Base-by-base conservation (phyloP, 352 stramenopile species). In the Pythium dissotocum region DNA sequence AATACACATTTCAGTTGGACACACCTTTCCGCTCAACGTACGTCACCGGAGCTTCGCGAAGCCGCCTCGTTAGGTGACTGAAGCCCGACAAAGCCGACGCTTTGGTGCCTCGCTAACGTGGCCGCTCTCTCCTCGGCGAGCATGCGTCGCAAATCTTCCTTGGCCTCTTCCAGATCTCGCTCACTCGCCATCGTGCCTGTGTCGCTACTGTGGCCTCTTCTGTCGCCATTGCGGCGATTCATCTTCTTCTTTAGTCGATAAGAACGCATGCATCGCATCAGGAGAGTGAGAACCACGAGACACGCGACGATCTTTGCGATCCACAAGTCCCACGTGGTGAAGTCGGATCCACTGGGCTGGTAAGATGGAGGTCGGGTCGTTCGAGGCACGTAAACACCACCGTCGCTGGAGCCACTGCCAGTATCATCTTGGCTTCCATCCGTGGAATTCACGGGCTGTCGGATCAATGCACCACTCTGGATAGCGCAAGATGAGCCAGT, bases 141-240 rank as follows among this genome's bases (percentile, higher is more conserved):
- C 48, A 58, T 58, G 32, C 18, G 32, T 21, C 59, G 59, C 12
- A 58, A 13, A 6, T 54, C 59, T n/a, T 35, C 32, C 9, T 54
- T 58, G 32, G 21, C n/a, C 18, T 66, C 60, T 24, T 66, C 60
- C 9, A 66, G 35, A 16, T 66, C 60, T n/a, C 36, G 49, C 60
- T 66, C 60, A 35, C 60, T 66, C 4, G 60, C 60, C 4, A 66
- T 26, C 2, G 60, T 66, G 13, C 35, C 33, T 14, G 26, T 44
- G 12, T 66, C 60, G 26, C 57, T 46, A 32, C 6, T 24, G 30
- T 32, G 30, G 33, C 35, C 35, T 42, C 8, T 14, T 42, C 12
- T 2, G 12, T 14, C 35, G 7, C 24, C 59, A 65, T 14, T 42
- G 35, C 38, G 12, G 12, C 10, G 38, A 1, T 12, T 14, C 42